phyloP scores from a whole-genome alignment of 225 moss, liverwort and hornwort species.

The Anthoceros angustus region DNA sequence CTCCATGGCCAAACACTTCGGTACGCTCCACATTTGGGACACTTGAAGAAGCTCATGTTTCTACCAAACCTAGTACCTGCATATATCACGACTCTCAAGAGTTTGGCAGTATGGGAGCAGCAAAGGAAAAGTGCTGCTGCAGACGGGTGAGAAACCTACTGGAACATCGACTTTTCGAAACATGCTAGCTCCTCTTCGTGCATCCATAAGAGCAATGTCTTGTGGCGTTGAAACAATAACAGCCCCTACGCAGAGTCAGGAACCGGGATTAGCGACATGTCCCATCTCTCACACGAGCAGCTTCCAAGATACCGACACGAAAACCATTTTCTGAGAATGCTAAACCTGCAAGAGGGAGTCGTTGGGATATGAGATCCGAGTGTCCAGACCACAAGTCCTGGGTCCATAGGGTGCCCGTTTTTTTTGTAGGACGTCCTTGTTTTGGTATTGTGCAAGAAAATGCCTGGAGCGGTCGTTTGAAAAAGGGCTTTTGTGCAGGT shows the following conservation, averaged over 20 bases:
- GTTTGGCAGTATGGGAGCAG: not conserved
- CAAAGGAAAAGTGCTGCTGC: not conserved
- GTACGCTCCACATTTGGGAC: conserved; percentile 77
- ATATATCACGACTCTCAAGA: not conserved
- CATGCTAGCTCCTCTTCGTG: conserved; percentile 80
- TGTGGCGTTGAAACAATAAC: conserved; percentile 93
- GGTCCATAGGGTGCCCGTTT: too few species aligned
- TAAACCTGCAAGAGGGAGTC: conserved; percentile 76
- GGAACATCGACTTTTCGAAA: conserved; percentile 87
- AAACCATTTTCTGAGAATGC: not conserved
- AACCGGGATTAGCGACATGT: not conserved
- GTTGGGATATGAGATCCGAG: conserved; percentile 93
- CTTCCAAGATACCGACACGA: not conserved
- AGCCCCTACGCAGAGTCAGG: conserved; percentile 38
- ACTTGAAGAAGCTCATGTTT: conserved; percentile 98
- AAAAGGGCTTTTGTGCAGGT: too few species aligned
- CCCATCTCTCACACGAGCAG: not conserved
- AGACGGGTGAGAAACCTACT: conserved; percentile 27
- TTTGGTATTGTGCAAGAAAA: too few species aligned
- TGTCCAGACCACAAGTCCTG: too few species aligned
- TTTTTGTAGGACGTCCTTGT: too few species aligned
- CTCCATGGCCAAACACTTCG: conserved; percentile 77
- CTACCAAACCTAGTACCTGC: conserved; percentile 81
- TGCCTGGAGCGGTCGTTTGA: too few species aligned
- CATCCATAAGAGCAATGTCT: conserved; percentile 96